These are phyloP conservation scores for Metschnikowia peoriensis DNA, from an alignment of 805 yeast genomes.

Conservation along the genomic window DNA sequence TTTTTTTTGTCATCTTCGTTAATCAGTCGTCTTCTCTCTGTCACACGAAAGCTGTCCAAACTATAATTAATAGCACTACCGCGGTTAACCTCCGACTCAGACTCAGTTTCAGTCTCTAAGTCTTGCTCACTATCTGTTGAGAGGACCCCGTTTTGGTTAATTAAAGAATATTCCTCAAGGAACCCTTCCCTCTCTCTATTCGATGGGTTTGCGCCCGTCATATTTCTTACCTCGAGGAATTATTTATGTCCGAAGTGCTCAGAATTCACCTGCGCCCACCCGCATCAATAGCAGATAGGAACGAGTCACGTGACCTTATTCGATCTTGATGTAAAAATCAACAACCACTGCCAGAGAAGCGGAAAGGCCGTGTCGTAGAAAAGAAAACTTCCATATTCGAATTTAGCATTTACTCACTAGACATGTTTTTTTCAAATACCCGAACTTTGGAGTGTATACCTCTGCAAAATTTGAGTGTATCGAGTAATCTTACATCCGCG, in stretches of 20 bases:
- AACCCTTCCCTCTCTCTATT: not conserved
- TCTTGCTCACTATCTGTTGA: slow-evolving; percentile 13
- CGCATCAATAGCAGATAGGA: not conserved
- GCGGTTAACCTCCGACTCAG: not conserved
- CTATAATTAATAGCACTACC: not conserved
- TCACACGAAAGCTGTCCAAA: not conserved
- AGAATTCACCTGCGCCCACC: not conserved
- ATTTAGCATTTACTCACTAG: no score
- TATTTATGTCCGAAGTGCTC: not conserved
- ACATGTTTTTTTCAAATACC: no score
- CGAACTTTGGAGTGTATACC: no score
- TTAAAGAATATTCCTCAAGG: not conserved
- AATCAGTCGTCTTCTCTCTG: no score
- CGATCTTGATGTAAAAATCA: no score
- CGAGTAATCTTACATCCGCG: no score
- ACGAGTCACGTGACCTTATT: not conserved
- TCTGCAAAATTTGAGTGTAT: no score
- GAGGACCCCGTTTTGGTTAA: slow-evolving; percentile 9
- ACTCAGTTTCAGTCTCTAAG: not conserved
- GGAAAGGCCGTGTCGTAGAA: no score
- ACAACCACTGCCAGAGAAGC: no score
- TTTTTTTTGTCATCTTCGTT: not conserved
- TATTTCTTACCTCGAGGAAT: not conserved
- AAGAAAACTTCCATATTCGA: no score
- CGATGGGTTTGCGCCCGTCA: not conserved